Evolutionary conservation across 345 rosid species (phyloP).

Genomic region (Eucalyptus tenuipes): DNA sequence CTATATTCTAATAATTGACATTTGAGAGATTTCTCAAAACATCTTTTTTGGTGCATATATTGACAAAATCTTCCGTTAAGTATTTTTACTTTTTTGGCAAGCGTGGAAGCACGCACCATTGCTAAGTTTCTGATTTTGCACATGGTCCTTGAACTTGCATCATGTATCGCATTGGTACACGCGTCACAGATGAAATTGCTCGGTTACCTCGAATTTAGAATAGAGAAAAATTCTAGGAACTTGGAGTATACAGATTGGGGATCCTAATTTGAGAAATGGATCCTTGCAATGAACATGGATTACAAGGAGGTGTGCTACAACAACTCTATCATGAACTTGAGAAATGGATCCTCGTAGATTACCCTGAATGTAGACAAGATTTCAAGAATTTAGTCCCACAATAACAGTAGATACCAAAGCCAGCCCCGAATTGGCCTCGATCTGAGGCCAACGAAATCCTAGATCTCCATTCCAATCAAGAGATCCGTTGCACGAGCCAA

Average conservation of each 20-base stretch:
- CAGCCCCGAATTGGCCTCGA: neutral
- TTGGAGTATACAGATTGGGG: neutral
- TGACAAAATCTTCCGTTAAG: neutral
- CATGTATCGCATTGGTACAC: rapidly evolving
- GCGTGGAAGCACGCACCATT: neutral
- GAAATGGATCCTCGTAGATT: neutral
- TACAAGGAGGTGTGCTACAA: neutral
- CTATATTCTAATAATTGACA: neutral
- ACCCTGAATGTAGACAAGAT: neutral
- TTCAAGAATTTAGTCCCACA: neutral
- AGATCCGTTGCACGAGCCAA: neutral
- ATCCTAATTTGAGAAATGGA: neutral
- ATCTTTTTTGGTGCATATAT: neutral
- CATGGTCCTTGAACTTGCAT: neutral
- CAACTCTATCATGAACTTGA: neutral
- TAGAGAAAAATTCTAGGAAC: neutral
- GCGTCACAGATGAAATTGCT: neutral
- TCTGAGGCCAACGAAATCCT: neutral
- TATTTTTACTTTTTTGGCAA: neutral
- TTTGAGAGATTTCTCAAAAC: neutral
- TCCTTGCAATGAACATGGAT: neutral
- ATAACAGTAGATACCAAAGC: neutral
- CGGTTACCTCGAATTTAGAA: neutral
- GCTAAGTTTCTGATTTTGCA: neutral
- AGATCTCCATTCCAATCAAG: neutral